Conservation (phyloP, 352 stramenopile species). For the Phytophthora cactorum region DNA sequence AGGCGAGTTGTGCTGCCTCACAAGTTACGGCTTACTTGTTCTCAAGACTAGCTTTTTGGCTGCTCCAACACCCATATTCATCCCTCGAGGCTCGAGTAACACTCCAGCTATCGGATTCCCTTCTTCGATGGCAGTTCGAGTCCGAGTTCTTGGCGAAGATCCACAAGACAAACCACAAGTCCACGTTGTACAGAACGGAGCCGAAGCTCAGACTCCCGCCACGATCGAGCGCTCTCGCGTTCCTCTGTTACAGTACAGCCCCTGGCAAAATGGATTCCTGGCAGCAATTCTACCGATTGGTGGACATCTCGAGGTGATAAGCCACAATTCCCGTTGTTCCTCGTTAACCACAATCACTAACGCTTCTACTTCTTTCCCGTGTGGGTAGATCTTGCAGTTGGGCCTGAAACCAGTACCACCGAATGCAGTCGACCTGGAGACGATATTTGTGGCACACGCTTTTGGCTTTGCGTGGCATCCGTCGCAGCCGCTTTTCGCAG, state of each 20-base stretch:
- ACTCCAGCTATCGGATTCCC: conserved; percentile 57
- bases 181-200: conserved; percentile 53
- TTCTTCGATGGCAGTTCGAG: conserved; percentile 43
- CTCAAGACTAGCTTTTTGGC: conserved; percentile 48
- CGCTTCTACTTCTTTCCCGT: neutral
- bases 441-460: conserved; percentile 62
- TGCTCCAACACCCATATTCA: conserved; percentile 39
- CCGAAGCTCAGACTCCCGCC: conserved; percentile 41
- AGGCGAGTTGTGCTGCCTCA: conserved; percentile 59
- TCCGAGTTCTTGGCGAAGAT: conserved; percentile 62
- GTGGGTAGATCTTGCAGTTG: conserved; percentile 63
- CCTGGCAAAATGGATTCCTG: conserved; percentile 40
- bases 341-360: neutral
- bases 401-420: conserved; percentile 71
- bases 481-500: conserved; percentile 48
- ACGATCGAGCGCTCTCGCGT: conserved; percentile 40
- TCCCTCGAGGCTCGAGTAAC: conserved; percentile 45
- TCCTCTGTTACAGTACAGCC: conserved; percentile 46
- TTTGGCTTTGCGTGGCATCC: conserved; percentile 75
- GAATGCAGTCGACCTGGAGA: conserved; percentile 66
- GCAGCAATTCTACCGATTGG: conserved; percentile 54
- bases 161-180: conserved; percentile 62
- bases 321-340: neutral
- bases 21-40: conserved; percentile 60
- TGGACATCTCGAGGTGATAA: conserved; percentile 61